A percentile compares a stretch with the other conserved stretches of the same genome.
Conservation (phyloP, 306 rosid species). For the Pueraria montana region DNA sequence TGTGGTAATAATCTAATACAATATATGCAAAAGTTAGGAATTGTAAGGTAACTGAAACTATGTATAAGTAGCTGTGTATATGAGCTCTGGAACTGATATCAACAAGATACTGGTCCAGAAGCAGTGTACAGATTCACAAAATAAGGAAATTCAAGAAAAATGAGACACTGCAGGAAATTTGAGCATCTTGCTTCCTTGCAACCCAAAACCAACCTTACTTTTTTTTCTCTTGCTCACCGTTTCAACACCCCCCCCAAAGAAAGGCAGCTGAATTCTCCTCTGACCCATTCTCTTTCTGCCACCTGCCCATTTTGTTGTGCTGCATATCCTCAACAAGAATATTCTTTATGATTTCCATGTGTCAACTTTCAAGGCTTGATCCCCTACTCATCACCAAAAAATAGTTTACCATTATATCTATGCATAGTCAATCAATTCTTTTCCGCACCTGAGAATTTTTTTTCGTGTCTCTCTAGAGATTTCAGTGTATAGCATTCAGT, state of each 20-base stretch:
- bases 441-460: neutral
- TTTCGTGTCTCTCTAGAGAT: slow-evolving; percentile 9
- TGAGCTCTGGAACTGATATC: neutral
- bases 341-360: too few relatives aligned
- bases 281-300: too few relatives aligned
- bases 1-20: neutral
- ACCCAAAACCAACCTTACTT: too few relatives aligned
- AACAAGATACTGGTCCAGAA: neutral
- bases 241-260: too few relatives aligned
- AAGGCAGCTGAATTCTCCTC: too few relatives aligned
- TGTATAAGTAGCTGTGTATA: neutral
- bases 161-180: too few relatives aligned
- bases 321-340: too few relatives aligned
- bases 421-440: neutral
- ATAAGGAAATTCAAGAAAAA: too few relatives aligned
- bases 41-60: neutral
- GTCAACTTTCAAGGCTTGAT: neutral
- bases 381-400: neutral
- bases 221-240: too few relatives aligned
- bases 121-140: neutral
- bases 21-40: neutral
- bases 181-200: too few relatives aligned
- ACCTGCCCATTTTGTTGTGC: too few relatives aligned
- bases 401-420: neutral
- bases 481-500: neutral